Percentiles rank a stretch among this genome's conserved stretches.
phyloP scores from a whole-genome alignment of 2,329 filamentous ascomycete genomes.

The Neofusicoccum cordaticola region DNA sequence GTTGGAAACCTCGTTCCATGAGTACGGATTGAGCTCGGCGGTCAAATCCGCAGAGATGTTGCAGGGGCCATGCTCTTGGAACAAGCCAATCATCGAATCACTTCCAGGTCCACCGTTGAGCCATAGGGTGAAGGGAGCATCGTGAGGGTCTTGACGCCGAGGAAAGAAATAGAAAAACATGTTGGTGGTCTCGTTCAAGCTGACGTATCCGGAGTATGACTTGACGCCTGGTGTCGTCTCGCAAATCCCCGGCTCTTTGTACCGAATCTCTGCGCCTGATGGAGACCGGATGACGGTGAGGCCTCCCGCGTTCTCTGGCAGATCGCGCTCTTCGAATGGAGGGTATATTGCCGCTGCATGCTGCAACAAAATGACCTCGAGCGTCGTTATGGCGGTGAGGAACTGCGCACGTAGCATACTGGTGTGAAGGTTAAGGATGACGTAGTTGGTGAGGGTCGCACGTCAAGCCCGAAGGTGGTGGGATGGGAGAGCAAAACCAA shows the following conservation, averaged over 20 bases:
- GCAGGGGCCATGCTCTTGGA: constrained; percentile 45
- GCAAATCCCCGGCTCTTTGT: constrained; percentile 29
- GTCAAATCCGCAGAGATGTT: constrained; percentile 40
- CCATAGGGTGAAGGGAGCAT: constrained; percentile 35
- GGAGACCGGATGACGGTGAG: constrained; percentile 36
- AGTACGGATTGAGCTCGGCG: constrained; percentile 36
- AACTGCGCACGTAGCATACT: background rate
- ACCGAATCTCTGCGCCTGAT: constrained; percentile 18
- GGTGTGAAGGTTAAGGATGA: background rate
- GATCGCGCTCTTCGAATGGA: background rate
- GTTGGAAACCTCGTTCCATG: constrained; percentile 39
- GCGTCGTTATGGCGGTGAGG: background rate
- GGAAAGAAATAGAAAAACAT: constrained; percentile 51
- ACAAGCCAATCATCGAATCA: constrained; percentile 37
- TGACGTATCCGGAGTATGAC: constrained; percentile 38
- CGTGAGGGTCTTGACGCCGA: constrained; percentile 42
- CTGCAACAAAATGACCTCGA: background rate
- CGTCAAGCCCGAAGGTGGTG: background rate
- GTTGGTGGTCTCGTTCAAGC: constrained; percentile 33
- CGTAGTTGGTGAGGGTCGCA: background rate
- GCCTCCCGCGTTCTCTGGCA: background rate
- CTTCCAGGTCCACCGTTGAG: constrained; percentile 48
- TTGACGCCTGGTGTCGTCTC: constrained; percentile 37
- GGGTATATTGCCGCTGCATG: background rate
- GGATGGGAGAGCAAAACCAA: background rate